phyloP scores from a whole-genome alignment of 106 monocot species.

The Chionographis japonica region DNA sequence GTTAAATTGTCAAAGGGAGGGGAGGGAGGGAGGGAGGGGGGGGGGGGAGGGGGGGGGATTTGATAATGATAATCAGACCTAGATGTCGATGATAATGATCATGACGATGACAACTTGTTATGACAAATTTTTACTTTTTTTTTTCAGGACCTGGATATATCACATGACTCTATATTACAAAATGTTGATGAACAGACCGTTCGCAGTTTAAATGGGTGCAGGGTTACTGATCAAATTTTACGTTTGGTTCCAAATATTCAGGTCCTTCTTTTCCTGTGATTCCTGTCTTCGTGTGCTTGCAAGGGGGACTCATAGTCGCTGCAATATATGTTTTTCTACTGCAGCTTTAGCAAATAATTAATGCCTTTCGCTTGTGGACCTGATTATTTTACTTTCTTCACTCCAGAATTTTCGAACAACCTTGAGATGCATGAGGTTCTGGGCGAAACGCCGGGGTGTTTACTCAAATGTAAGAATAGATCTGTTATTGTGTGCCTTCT shows the following conservation, averaged over 20 bases:
- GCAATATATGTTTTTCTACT: too few species aligned
- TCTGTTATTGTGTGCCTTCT: background rate
- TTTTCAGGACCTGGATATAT: slow-evolving; percentile 81
- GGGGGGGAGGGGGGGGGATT: too few species aligned
- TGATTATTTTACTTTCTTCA: slow-evolving; percentile 12
- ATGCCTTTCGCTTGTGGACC: background rate
- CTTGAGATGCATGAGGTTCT: slow-evolving; percentile 87
- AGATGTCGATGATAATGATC: too few species aligned
- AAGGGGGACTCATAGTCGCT: background rate
- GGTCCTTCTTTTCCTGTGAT: slow-evolving; percentile 22
- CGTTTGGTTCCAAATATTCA: slow-evolving; percentile 86
- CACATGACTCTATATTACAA: slow-evolving; percentile 86
- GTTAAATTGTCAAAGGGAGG: too few species aligned
- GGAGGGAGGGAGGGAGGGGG: too few species aligned
- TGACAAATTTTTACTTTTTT: background rate
- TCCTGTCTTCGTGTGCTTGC: background rate
- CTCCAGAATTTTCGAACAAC: slow-evolving; percentile 88
- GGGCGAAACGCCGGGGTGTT: slow-evolving; percentile 93
- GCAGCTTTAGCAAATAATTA: background rate
- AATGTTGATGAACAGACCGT: slow-evolving; percentile 97
- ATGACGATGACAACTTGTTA: background rate
- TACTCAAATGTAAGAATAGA: slow-evolving; percentile 82
- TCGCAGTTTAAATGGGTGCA: slow-evolving; percentile 93
- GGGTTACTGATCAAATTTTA: slow-evolving; percentile 91
- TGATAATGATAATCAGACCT: too few species aligned